Percentiles rank a stretch among this genome's conserved stretches.
Conservation (phyloP, 2,329 filamentous ascomycete genomes). For the Pyrenophora graminea region DNA sequence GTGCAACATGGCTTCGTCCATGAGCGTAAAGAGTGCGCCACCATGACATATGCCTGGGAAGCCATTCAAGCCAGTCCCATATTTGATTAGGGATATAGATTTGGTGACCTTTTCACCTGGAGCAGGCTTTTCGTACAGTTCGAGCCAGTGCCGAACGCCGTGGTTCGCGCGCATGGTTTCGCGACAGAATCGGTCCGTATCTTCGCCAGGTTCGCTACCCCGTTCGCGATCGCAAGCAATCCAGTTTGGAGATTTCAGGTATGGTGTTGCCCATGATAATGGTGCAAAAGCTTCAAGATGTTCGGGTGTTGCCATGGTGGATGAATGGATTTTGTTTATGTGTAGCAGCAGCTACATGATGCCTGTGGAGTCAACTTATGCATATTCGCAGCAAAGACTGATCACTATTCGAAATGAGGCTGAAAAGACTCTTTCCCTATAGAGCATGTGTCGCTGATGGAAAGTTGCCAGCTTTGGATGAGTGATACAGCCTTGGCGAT, state of each 20-base stretch:
- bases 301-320: conserved; percentile 16
- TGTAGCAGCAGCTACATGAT: background rate
- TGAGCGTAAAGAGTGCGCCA: conserved; percentile 66
- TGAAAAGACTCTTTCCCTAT: background rate
- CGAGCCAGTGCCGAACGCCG: conserved; percentile 26
- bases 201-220: conserved; percentile 6
- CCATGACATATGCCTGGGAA: conserved; percentile 74
- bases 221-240: conserved; percentile 19
- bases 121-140: conserved; percentile 25
- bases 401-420: background rate
- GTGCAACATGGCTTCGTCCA: conserved; percentile 62
- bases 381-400: background rate
- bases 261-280: conserved; percentile 28
- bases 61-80: conserved; percentile 53
- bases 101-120: conserved; percentile 16
- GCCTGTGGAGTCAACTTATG: background rate
- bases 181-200: conserved; percentile 21
- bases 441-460: background rate
- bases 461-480: background rate
- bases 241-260: conserved; percentile 29
- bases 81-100: conserved; percentile 26
- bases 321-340: background rate
- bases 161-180: conserved; percentile 23
- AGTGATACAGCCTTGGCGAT: background rate
- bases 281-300: conserved; percentile 26